Evolutionary conservation across 176 grass and related monocot genomes (phyloP).

Genomic region (Zoysia japonica): DNA sequence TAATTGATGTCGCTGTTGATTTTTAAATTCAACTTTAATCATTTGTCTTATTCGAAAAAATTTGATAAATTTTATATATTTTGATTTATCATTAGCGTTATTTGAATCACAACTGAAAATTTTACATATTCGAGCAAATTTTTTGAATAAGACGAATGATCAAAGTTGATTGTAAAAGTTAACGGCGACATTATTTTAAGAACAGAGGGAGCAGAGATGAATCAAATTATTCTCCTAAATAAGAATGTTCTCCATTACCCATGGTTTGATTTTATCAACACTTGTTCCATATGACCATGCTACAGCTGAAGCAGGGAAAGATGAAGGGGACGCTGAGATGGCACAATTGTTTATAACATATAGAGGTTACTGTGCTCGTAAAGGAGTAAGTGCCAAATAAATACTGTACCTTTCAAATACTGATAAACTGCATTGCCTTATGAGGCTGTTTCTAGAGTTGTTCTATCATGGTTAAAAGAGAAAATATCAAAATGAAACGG

Average conservation of each 20-base stretch:
- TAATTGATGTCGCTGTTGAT: too few relatives aligned
- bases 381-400: constrained; percentile 62
- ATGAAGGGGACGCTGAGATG: constrained; percentile 61
- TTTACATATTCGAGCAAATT: too few relatives aligned
- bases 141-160: too few relatives aligned
- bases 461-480: not conserved
- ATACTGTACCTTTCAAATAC: not conserved
- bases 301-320: constrained; percentile 53
- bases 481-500: constrained; percentile 2
- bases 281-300: constrained; percentile 30
- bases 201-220: not conserved
- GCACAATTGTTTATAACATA: constrained; percentile 64
- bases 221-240: constrained; percentile 15
- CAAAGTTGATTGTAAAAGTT: too few relatives aligned
- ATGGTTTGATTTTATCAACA: not conserved
- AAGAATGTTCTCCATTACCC: constrained; percentile 5
- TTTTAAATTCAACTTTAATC: too few relatives aligned
- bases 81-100: too few relatives aligned
- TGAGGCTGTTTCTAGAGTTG: not conserved
- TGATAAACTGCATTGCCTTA: not conserved
- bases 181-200: too few relatives aligned
- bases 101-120: too few relatives aligned
- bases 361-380: constrained; percentile 85
- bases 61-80: too few relatives aligned
- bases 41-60: too few relatives aligned